Conservation (phyloP, 768 basidiomycete species). For the Scleroderma bovista region DNA sequence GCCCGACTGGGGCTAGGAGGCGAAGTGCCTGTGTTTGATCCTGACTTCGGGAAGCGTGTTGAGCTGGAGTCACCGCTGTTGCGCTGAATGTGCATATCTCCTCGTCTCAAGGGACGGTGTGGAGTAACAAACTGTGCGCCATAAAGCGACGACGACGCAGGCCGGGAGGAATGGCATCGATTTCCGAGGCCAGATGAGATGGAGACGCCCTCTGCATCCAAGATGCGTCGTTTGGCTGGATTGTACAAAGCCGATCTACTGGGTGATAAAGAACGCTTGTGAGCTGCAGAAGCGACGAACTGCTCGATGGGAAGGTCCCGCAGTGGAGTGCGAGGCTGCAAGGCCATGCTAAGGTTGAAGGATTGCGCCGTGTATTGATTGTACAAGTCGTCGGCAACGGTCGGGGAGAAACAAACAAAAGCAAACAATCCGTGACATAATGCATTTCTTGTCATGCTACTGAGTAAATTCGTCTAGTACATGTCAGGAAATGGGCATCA, state of each 20-base stretch:
- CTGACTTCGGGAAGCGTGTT: conserved; percentile 15
- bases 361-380: too few species aligned
- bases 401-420: conserved; percentile 14
- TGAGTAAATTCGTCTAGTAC: not conserved
- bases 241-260: conserved; percentile 43
- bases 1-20: not conserved
- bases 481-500: conserved; percentile 40
- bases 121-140: conserved; percentile 23
- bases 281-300: conserved; percentile 41
- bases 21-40: not conserved
- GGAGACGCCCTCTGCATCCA: conserved; percentile 48
- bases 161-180: conserved; percentile 15
- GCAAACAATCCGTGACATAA: conserved; percentile 16
- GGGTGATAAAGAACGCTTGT: conserved; percentile 63
- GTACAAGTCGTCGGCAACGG: too few species aligned
- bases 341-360: conserved; percentile 13
- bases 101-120: conserved; percentile 28
- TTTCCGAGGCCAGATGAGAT: conserved; percentile 19
- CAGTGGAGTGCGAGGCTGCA: conserved; percentile 43
- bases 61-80: conserved; percentile 37
- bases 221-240: conserved; percentile 65
- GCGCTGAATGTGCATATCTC: conserved; percentile 25
- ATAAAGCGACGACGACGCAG: conserved; percentile 27
- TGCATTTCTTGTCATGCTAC: not conserved
- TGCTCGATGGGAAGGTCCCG: conserved; percentile 54